phyloP scores from a whole-genome alignment of 1,284 basidiomycete species.

The Ceratobasidium theobromae region DNA sequence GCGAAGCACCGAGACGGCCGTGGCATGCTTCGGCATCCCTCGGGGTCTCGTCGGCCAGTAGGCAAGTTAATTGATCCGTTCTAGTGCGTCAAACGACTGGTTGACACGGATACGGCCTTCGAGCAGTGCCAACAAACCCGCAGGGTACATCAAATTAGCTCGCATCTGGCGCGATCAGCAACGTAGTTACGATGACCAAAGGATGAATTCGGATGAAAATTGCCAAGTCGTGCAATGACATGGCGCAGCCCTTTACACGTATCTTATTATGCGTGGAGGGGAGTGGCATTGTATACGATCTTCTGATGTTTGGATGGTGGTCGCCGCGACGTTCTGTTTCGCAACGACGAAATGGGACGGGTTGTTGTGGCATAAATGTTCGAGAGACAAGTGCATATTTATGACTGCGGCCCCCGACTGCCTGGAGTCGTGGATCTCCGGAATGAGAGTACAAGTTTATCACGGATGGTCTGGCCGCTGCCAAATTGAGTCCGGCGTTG shows the following conservation, averaged over 20 bases:
- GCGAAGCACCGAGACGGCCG: not conserved
- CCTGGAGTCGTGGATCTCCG: not conserved
- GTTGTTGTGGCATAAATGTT: not conserved
- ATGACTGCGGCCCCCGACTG: not conserved
- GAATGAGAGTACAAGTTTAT: not conserved
- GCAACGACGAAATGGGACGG: not conserved
- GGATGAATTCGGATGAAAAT: too few species aligned
- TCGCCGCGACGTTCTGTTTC: not conserved
- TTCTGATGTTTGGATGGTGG: not conserved
- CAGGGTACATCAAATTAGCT: not conserved
- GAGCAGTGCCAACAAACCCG: not conserved
- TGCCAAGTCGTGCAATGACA: too few species aligned
- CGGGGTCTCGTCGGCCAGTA: constrained; percentile 1
- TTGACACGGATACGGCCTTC: not conserved
- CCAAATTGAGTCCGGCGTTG: not conserved
- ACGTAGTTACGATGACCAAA: constrained; percentile 3
- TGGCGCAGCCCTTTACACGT: not conserved
- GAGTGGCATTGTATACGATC: not conserved
- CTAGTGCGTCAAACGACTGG: not conserved
- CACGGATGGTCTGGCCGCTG: not conserved
- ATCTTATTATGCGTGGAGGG: not conserved
- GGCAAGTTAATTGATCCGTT: constrained; percentile 6
- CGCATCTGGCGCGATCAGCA: not conserved
- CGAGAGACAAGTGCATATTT: not conserved
- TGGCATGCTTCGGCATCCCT: not conserved